Conservation (phyloP, 2,329 filamentous ascomycete species). For the Pseudodiploospora longispora region DNA sequence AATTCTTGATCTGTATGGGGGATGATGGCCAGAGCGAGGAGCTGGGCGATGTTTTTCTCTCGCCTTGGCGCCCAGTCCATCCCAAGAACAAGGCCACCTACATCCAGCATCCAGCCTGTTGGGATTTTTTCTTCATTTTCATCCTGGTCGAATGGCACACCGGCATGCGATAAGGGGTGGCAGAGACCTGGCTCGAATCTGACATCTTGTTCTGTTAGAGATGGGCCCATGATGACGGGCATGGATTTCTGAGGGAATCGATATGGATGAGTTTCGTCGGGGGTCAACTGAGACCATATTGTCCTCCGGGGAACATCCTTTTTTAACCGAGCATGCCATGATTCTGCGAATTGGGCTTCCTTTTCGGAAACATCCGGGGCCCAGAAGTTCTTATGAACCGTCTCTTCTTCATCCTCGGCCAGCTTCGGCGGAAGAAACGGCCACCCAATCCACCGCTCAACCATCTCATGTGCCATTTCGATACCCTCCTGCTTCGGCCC, state of each 20-base stretch:
- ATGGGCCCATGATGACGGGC: conserved; percentile 26
- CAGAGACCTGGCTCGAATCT: conserved; percentile 19
- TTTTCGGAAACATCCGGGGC: conserved; percentile 24
- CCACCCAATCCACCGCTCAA: conserved; percentile 33
- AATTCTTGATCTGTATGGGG: conserved; percentile 43
- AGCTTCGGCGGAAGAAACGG: conserved; percentile 31
- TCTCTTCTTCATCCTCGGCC: conserved; percentile 17
- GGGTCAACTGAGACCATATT: conserved; percentile 12
- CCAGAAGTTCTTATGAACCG: conserved; percentile 31
- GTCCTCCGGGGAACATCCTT: conserved; percentile 9
- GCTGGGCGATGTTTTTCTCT: conserved; percentile 29
- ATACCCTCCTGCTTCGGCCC: conserved; percentile 29
- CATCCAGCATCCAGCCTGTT: conserved; percentile 46
- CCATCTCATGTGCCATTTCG: conserved; percentile 26
- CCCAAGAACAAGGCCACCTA: conserved; percentile 43
- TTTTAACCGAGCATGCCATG: conserved; percentile 19
- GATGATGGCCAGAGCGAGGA: conserved; percentile 43
- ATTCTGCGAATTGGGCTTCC: conserved; percentile 25
- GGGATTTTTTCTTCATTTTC: conserved; percentile 14
- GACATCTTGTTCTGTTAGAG: conserved; percentile 21
- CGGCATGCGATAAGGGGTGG: conserved; percentile 18
- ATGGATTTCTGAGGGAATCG: conserved; percentile 18
- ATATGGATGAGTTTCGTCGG: conserved; percentile 22
- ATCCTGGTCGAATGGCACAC: conserved; percentile 21
- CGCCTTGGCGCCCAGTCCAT: conserved; percentile 44